Evolutionary conservation across 1,284 basidiomycete species (phyloP), one percentile per base, ranked within the genome.

Genomic region (Pterulicium gracile): DNA sequence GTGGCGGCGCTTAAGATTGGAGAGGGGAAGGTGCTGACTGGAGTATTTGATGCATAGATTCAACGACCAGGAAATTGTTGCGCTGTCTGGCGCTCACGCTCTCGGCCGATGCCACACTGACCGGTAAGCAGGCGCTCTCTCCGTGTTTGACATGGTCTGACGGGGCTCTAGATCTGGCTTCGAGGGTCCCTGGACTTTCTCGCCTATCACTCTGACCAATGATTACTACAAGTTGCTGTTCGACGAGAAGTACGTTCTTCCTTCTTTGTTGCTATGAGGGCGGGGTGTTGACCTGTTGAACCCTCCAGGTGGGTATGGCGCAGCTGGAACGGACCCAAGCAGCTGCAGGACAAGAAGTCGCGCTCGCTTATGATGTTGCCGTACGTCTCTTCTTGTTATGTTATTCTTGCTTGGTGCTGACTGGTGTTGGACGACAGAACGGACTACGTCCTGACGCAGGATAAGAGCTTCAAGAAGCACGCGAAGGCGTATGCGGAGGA

Each of bases 41-140:
- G n/a, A n/a, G n/a, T n/a, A 32, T 32, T 10, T n/a, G n/a, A 7
- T n/a, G 27, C 7, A 32, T n/a, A 32, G 27, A 47, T 94, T 97
- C 75, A 90, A 95, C 64, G 95, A 98, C 69, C 90, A 93, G 65
- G 92, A 94, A 67, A 94, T 94, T 47, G 94, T 97, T 48, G 93
- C 94, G 45, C 83, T 98, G 54, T 79, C 80, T 24, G 95, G 95
- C 55, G 94, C 90, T 40, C 95, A 98, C 63, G 92, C 92, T 51
- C 79, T 98, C 43, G 94, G 94, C 39, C 87, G 95, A 61, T 95
- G 92, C 75, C 95, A 98, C 72, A 54, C 67, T 50, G 77, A 82
- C 65, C 73, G 86, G 75, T 77, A 56, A 50, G 66, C 55, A n/a
- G 12, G 23, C 50, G 19, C 13, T 21, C 17, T 7, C 15, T n/a